Evolutionary conservation across 768 basidiomycete species (phyloP), one percentile per base, ranked within the genome.

Genomic region (Pisolithus albus): DNA sequence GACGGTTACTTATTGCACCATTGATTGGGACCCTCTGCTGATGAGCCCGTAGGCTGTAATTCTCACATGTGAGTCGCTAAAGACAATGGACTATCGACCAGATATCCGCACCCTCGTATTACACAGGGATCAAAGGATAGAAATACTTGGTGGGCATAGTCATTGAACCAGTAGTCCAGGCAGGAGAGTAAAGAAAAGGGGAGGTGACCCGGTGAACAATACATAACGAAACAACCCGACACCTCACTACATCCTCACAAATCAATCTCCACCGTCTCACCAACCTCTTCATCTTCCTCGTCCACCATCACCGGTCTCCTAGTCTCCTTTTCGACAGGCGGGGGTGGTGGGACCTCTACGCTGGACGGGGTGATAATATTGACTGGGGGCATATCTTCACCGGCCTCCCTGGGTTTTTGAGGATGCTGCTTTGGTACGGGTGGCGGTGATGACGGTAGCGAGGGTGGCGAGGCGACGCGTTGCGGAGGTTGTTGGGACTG

Each of bases 281-380:
- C 88, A 43, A 89, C 77, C 28, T 89, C 88, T 48, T 87, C 87
- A 36, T 87, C 86, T 0, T 65, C 77, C 8, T 82, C 66, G 24
- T 83, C 84, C 30, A 81, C 83, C 19, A 66, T 60, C 18, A 67
- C 59, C 8, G 66, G 69, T 54, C 70, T 61, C 48, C 70, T 63
- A 32, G 67, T 70, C 64, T 89, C 85, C 68, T 91, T 88, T 63
- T 86, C 84, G 13, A 87, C 76, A 0, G 85, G 86, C 23, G 88
- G 86, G 4, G 88, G 88, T 0, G 88, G 83, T 4, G 86, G 88
- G 6, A 90, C 83, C 61, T 90, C 86, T 11, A 86, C 83, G 48
- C 72, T 82, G 21, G 81, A 75, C 2, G 84, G 82, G 18, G 80
- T 75, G 21, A 84, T 71, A 4, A 82, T 68, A 23, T 56, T 64